These are phyloP conservation scores for Coemansia sp. DNA, from an alignment of 192 early-diverging fungal species.

Conservation along the genomic window DNA sequence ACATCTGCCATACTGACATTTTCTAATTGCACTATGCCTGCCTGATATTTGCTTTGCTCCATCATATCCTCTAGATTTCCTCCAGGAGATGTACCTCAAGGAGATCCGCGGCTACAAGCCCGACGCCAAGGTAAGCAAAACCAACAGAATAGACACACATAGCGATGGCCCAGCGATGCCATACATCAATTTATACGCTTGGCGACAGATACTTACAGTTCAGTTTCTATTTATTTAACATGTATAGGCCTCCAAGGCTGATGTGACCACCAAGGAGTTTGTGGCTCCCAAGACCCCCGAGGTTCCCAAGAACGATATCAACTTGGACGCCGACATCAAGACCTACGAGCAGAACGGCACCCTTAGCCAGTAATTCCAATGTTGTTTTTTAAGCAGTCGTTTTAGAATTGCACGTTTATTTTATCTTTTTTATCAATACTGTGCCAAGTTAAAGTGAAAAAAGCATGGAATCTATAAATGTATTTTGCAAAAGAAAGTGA, in stretches of 20 bases:
- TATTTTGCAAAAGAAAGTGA: slow-evolving; percentile 1
- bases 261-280: slow-evolving; percentile 42
- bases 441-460: background rate
- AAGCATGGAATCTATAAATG: too few relatives aligned
- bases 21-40: too few relatives aligned
- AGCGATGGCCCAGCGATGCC: too few relatives aligned
- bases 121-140: slow-evolving; percentile 35
- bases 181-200: too few relatives aligned
- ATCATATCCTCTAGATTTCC: slow-evolving; percentile 34
- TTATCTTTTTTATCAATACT: background rate
- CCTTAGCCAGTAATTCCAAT: slow-evolving; percentile 17
- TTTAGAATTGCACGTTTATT: background rate
- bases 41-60: too few relatives aligned
- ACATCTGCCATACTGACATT: too few relatives aligned
- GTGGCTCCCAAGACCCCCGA: slow-evolving; percentile 33
- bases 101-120: slow-evolving; percentile 51
- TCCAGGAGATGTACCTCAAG: slow-evolving; percentile 46
- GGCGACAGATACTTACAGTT: too few relatives aligned
- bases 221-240: too few relatives aligned
- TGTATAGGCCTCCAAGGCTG: slow-evolving; percentile 36
- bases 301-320: slow-evolving; percentile 40
- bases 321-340: slow-evolving; percentile 34
- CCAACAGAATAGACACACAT: too few relatives aligned
- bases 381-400: background rate
- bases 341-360: slow-evolving; percentile 38